Evolutionary conservation across 345 rosid genomes (phyloP).

Genomic region (Pugionium dolabratum): DNA sequence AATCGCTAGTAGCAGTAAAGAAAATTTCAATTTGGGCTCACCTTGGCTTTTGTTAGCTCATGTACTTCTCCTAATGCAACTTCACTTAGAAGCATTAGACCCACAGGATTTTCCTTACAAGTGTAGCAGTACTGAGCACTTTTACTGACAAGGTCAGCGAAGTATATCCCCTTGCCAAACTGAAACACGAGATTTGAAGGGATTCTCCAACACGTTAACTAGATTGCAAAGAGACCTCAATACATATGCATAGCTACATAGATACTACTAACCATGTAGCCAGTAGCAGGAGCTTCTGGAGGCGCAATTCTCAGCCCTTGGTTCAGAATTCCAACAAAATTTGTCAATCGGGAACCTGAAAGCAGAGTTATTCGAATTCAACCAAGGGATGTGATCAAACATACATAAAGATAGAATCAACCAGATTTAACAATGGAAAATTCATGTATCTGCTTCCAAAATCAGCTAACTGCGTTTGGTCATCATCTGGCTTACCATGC

Average conservation of each 20-base stretch:
- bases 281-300: conserved; percentile 98
- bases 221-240: neutral
- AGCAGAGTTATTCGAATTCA: conserved; percentile 17
- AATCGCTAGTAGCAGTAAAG: neutral
- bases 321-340: conserved; percentile 93
- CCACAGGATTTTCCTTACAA: conserved; percentile 75
- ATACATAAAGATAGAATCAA: neutral
- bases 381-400: conserved; percentile 4
- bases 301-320: conserved; percentile 99
- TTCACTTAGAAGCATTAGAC: conserved; percentile 89
- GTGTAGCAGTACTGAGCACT: conserved; percentile 97
- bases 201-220: conserved; percentile 18
- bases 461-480: conserved; percentile 13
- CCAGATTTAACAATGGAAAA: neutral
- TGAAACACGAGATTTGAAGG: conserved; percentile 36
- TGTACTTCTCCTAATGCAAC: conserved; percentile 84
- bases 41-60: conserved; percentile 79
- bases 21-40: conserved; percentile 41
- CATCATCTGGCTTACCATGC: conserved; percentile 64
- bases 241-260: conserved; percentile 24
- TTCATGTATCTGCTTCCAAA: conserved; percentile 1
- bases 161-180: conserved; percentile 98
- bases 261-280: conserved; percentile 80
- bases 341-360: conserved; percentile 90
- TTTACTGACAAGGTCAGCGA: conserved; percentile 98